These are phyloP conservation scores for Croton setiger DNA, from an alignment of 441 rosid species.

Conservation along the genomic window DNA sequence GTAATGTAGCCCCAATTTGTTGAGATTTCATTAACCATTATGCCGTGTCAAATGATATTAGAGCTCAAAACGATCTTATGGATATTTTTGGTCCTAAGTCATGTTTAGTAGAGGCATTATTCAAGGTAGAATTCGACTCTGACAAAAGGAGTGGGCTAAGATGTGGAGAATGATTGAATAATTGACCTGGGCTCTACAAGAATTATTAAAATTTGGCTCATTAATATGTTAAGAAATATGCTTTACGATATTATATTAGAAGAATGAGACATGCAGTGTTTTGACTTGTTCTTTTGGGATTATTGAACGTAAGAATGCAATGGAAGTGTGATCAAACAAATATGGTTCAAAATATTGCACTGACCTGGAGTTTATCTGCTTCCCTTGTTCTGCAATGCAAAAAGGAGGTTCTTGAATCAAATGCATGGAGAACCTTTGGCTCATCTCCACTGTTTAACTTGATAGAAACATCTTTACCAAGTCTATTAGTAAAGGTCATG, in stretches of 20 bases:
- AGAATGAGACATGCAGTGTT: neutral
- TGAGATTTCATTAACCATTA: too few relatives aligned
- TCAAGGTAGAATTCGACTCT: too few relatives aligned
- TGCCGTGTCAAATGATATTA: too few relatives aligned
- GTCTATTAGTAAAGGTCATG: constrained; percentile 94
- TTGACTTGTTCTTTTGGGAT: neutral
- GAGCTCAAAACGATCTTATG: too few relatives aligned
- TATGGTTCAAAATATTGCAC: constrained; percentile 6
- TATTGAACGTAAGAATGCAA: neutral
- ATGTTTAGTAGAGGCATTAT: too few relatives aligned
- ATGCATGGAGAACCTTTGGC: constrained; percentile 70
- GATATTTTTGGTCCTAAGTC: too few relatives aligned
- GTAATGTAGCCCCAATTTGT: too few relatives aligned
- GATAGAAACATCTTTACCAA: constrained; percentile 75
- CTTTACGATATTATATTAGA: neutral
- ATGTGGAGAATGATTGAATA: too few relatives aligned
- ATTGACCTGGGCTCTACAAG: too few relatives aligned
- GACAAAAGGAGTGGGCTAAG: too few relatives aligned
- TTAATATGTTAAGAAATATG: neutral
- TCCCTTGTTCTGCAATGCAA: constrained; percentile 49
- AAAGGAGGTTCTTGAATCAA: constrained; percentile 84
- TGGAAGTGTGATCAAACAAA: constrained; percentile 6
- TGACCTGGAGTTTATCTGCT: constrained; percentile 83
- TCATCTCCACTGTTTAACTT: constrained; percentile 78
- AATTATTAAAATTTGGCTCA: too few relatives aligned